Base-by-base conservation (phyloP, 108 stramenopile genomes). In the Fragilaria crotonensis region DNA sequence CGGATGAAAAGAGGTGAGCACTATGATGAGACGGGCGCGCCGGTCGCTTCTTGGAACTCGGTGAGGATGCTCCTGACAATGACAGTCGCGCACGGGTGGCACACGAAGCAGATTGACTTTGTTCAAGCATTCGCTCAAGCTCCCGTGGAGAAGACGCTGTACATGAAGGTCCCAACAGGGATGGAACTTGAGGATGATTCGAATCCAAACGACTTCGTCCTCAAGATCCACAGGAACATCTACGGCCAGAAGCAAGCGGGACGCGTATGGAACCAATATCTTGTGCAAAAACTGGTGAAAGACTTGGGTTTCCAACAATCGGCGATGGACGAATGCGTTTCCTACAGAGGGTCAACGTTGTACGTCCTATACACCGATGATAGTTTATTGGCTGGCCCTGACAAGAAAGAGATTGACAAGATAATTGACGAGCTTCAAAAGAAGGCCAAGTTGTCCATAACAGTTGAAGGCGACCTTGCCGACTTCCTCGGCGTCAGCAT, bases 401-500 rank as follows among this genome's bases (percentile, higher is more conserved):
- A 46, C 26, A 44, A 68, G 30, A 45, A 67, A 5, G 51, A 57
- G 52, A 26, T 74, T 2, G 22, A 55, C 5, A 9, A 60, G 9
- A 2, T 49, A 4, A 31, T 75, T 30, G 62, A 51, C 27, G 48
- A 75, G 4, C 62, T 72, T 4, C 23, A 27, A 1, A 54, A 69
- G 3, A 14, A 47, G 41, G 33, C 33, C 33, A 30, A 49, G n/a
- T 54, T 64, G 32, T 25, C 59, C 44, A 60, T 68, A 5, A 52
- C 59, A 25, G 59, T 54, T 33, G 63, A 74, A 73, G 73, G 74
- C 1, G 33, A 46, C 17, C 26, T 72, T 1, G 49, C 44, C 22
- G 71, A 69, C 25, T 82, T 71, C 62, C 64, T 78, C 23, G 74
- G 70, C 32, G 62, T 72, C n/a, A 61, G 62, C 53, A 60, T 75